Evolutionary conservation across 192 early-diverging fungal genomes (phyloP), one percentile per base, ranked within the genome.

Genomic region (Allomyces macrogynus): DNA sequence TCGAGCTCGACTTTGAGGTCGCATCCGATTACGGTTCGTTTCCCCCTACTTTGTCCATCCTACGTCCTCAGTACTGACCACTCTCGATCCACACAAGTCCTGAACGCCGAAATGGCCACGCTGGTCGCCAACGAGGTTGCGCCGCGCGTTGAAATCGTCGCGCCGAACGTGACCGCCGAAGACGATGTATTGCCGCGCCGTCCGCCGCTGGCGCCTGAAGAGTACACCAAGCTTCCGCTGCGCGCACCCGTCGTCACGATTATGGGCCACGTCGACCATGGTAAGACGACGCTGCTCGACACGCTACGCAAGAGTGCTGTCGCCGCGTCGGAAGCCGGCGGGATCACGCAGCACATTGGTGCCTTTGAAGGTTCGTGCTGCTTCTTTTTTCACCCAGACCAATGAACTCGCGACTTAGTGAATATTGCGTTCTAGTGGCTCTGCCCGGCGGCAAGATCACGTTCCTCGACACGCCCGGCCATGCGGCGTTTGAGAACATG

Each of bases 341-440:
- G 95, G 12, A 97, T 97, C 62, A 98, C 95, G 0, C 95, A 98
- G 75, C 95, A 98, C 69, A 98, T 98, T 75, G 95, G 95, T 65
- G 92, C 92, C 24, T 97, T 97, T 72, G 89, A 87, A 10, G 87
- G 79, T 75, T 67, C 57, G 63, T 57, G 20, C 12, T 57, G 3
- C 49, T n/a, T 54, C 8, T 9, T 54, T 40, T 7, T 7, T 7
- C 32, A 8, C 8, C 7, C 8, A 3, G 7, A 7, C 4, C 32
- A 8, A 40, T 2, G 32, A 7, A n/a, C 0, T 40, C 32, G 32
- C 8, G 32, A 8, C 32, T 40, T 3, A 40, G 4, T 8, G n/a
- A 7, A 40, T 7, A 7, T 40, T 40, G 3, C 32, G 32, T 57
- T 57, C 5, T 32, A 74, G 85, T 89, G 0, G 32, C 74, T 10